These are phyloP conservation scores for Amoebophrya sp. DNA, from an alignment of 169 alveolate genomes.

Conservation along the genomic window DNA sequence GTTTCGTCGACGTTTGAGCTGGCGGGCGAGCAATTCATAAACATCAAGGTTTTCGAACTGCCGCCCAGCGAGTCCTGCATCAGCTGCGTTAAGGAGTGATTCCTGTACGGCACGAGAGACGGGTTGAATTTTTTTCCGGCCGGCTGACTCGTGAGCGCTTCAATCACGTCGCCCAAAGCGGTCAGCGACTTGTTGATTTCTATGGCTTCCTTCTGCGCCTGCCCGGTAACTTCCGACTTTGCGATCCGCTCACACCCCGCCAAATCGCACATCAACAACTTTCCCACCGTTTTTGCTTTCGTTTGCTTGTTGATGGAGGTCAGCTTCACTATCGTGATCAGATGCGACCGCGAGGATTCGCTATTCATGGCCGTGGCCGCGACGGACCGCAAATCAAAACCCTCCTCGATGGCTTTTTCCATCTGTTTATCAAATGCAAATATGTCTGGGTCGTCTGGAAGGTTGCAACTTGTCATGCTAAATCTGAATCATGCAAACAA, in stretches of 20 bases:
- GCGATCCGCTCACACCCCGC: neutral
- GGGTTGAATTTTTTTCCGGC: neutral
- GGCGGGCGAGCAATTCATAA: constrained; percentile 17
- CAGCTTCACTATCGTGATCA: neutral
- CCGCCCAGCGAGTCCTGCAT: constrained; percentile 32
- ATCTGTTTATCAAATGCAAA: no score
- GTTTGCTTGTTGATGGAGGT: neutral
- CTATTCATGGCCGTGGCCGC: constrained; percentile 24
- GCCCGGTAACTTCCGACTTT: constrained; percentile 53
- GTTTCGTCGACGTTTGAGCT: constrained; percentile 12
- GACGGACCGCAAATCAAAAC: neutral
- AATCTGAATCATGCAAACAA: no score
- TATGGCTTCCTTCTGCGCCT: constrained; percentile 67
- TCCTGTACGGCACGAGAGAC: neutral
- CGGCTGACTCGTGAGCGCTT: constrained; percentile 49
- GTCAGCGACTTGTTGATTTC: constrained; percentile 68
- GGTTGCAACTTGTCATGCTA: no score
- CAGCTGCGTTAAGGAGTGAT: constrained; percentile 37
- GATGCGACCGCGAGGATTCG: neutral
- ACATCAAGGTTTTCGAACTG: constrained; percentile 32
- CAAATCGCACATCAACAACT: neutral
- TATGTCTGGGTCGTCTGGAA: no score
- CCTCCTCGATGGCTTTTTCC: neutral
- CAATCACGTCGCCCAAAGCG: constrained; percentile 73
- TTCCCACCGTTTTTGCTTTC: neutral